Evolutionary conservation across 352 stramenopile genomes (phyloP), one percentile per base, ranked within the genome.

Genomic region (Phytophthora chlamydospora): DNA sequence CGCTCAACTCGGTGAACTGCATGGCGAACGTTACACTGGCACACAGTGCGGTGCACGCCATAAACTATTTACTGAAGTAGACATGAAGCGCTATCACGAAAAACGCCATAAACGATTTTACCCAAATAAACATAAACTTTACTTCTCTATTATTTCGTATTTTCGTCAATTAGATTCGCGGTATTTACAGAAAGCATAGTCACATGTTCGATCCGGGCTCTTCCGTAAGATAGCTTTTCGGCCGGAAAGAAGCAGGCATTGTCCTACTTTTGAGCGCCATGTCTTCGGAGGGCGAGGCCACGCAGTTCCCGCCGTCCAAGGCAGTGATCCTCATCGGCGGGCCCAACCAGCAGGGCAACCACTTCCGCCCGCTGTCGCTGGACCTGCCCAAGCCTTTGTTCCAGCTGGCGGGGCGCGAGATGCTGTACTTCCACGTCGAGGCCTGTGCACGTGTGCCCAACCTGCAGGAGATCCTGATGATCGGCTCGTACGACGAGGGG

Each of bases 381-480:
- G 86, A 96, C 45, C 68, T 94, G 39, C 88, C 88, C 32, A 96
- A 95, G 68, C 88, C 88, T 32, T 73, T 96, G 6, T 96, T 96
- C 68, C 86, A 89, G 40, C 83, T 96, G 49, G 88, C 88, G 2
- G 88, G 88, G 1, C 76, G 80, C 27, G 85, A 94, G 53, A 95
- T 95, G 85, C 81, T 96, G 41, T 95, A 90, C 64, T 94, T 95
- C 71, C 88, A 96, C 54, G 86, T 96, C 9, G 87, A 96, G 52
- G 88, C 88, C 3, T 95, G 86, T 43, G 66, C 86, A 21, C 83
- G 85, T 38, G 82, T 96, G 44, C 85, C 85, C 33, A 93, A 94
- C 41, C 47, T 96, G 27, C 71, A 89, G 41, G 88, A 96, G 66
- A 96, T 96, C 59, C 43, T 96, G 32, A 93, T 96, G 83, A 90